Evolutionary conservation across 2,329 filamentous ascomycete genomes (phyloP), one percentile per base, ranked within the genome.

Genomic region (Botryotinia narcissicola): DNA sequence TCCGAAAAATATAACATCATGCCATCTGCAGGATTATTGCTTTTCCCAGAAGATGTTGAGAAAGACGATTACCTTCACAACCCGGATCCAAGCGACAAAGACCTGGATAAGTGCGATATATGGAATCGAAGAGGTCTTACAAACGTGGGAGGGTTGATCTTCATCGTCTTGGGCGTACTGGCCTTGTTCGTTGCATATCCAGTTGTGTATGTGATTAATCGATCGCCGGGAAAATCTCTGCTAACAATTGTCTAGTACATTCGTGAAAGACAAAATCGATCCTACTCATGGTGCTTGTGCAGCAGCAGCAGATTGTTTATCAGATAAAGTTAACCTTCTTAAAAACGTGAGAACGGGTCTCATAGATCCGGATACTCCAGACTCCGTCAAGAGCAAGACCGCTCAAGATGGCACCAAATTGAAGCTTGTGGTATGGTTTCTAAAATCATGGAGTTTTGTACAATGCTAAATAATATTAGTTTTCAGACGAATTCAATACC

Each of bases 51-150:
- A 80, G 91, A 93, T 79, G 88, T 92, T 35, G 91, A 93, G 80
- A 92, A 92, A 78, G 91, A 93, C 79, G 91, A 93, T 79, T 91
- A 88, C 76, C 79, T 93, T 75, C 91, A 93, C 80, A 92, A 92
- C 77, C 91, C 91, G 0, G 90, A 91, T 78, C 88, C 90, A 1
- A 86, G 87, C 70, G 90, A 92, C 64, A 88, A 87, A 76, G 86
- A 90, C 59, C 82, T 86, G 69, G 85, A 87, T 63, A 88, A 90
- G 76, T 90, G 89, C 77, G 88, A 92, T 78, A 84, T 93, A 59
- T 92, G 88, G 80, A 91, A 87, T 57, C 87, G 84, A 75, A 84
- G 91, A 83, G 91, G 90, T 62, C 76, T 91, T 18, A 80, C 88
- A 70, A 93, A 93, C 78, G 78, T 93, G 44, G 90, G 90, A 72